Conservation (phyloP, 139 green algal species). For the Closterium sp. region DNA sequence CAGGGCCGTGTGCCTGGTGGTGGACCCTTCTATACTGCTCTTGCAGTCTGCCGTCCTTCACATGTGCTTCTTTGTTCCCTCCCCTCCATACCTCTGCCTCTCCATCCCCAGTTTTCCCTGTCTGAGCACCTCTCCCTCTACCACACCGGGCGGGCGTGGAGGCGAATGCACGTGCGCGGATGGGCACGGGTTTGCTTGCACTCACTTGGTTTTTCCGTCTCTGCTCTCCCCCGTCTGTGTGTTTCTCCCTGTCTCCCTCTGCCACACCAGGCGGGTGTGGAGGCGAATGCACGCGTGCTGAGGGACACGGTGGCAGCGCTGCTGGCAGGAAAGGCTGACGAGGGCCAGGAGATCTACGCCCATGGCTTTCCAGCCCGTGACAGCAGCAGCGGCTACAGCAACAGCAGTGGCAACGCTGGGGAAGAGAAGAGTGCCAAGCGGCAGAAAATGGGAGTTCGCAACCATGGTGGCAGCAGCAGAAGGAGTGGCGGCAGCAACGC, state of each 20-base stretch:
- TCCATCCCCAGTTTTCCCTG: not conserved
- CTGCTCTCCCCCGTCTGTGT: not conserved
- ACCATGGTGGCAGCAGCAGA: not conserved
- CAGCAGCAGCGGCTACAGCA: not conserved
- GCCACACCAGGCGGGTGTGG: not conserved
- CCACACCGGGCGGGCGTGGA: too few relatives aligned
- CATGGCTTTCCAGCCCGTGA: not conserved
- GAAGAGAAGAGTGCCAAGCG: not conserved
- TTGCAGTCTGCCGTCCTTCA: too few relatives aligned
- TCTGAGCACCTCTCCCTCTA: too few relatives aligned
- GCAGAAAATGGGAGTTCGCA: not conserved
- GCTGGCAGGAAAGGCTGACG: not conserved
- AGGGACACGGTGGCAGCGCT: not conserved
- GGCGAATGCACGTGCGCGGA: too few relatives aligned
- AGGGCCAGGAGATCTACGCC: not conserved
- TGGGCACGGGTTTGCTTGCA: too few relatives aligned
- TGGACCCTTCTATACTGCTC: too few relatives aligned
- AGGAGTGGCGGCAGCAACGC: not conserved
- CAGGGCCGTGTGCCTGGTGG: too few relatives aligned
- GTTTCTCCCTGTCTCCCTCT: too few relatives aligned
- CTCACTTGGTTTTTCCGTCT: too few relatives aligned
- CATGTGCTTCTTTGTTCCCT: not conserved
- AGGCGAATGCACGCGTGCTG: not conserved
- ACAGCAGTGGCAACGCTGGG: not conserved
- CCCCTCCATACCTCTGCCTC: not conserved